Base-by-base conservation (phyloP, 1,139 yeast genomes). In the Petasospora fabianii region DNA sequence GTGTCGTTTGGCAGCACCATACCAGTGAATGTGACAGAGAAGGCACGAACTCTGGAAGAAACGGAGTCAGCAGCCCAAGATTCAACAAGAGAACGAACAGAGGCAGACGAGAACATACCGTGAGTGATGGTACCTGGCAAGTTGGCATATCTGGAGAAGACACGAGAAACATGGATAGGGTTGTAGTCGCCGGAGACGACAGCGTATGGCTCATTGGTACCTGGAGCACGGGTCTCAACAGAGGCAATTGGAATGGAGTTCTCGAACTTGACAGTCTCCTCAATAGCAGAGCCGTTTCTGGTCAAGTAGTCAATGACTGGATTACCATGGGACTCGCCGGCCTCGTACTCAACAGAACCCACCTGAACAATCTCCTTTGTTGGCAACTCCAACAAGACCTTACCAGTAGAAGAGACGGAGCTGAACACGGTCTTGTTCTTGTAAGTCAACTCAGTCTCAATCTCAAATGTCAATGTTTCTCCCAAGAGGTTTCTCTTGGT, bases 41-140 rank as follows among this genome's bases (percentile, higher is more conserved):
- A 92, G 32, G 96, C 97, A 63, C 96, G 80, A 43, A 94, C 97
- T 70, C 98, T 85, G 41, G 92, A 77, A 42, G 96, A 94, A 55
- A 86, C 90, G 64, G 94, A 88, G 65, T 88, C 92, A 47, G 99
- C 98, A 52, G 98, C 98, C 90, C 96, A 90, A 64, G 87, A 86
- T 71, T 92, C 99, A 53, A 92, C 97, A 61, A 88, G 76, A 15
- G 94, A 79, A 71, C 98, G 83, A 50, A 90, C 92, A 47, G 95
- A 78, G 50, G 97, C 98, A 59, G 96, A 85, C 16, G 97, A 86
- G 75, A 80, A 94, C 98, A 92, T 92, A 61, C 99, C 99, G 60
- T 94, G 98, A 27, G 98, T 92, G 58, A 92, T 92, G 30, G 97
- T 92, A 53, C 98, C 98, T 47, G 96, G 96, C 59, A 92, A 75